Conservation (phyloP, 1,139 yeast genomes). For the Barnettozyma hawaiiensis region DNA sequence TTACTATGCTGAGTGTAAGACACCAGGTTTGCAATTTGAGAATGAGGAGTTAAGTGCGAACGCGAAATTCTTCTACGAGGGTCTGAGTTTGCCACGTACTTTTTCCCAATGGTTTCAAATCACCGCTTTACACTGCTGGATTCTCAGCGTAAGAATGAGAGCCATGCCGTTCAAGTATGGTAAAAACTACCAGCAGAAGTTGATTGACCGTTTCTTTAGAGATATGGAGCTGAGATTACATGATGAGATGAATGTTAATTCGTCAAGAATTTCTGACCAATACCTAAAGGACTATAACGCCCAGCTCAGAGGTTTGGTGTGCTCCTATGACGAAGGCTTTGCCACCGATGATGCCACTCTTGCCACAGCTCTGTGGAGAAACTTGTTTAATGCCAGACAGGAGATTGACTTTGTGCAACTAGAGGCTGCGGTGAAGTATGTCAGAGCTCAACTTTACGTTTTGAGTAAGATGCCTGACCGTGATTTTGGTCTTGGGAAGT, state of each 20-base stretch:
- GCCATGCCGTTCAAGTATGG: slow-evolving; percentile 91
- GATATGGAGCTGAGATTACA: slow-evolving; percentile 85
- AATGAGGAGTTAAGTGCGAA: slow-evolving; percentile 60
- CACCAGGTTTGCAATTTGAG: slow-evolving; percentile 72
- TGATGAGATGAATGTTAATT: slow-evolving; percentile 76
- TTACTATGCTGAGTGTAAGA: slow-evolving; percentile 82
- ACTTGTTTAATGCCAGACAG: slow-evolving; percentile 79
- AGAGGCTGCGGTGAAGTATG: slow-evolving; percentile 83
- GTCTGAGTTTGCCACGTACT: slow-evolving; percentile 74
- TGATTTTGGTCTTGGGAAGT: slow-evolving; percentile 88
- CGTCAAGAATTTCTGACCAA: slow-evolving; percentile 80
- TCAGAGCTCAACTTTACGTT: slow-evolving; percentile 83
- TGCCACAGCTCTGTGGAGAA: slow-evolving; percentile 89
- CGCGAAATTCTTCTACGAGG: slow-evolving; percentile 71
- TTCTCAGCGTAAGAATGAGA: slow-evolving; percentile 89
- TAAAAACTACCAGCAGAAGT: slow-evolving; percentile 82
- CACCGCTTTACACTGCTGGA: slow-evolving; percentile 88
- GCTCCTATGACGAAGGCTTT: slow-evolving; percentile 91
- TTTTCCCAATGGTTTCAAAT: slow-evolving; percentile 95
- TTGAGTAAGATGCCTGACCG: slow-evolving; percentile 81
- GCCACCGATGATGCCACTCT: slow-evolving; percentile 76
- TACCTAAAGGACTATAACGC: slow-evolving; percentile 87
- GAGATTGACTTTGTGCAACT: slow-evolving; percentile 78
- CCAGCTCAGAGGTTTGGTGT: slow-evolving; percentile 82
- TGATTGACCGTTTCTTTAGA: slow-evolving; percentile 81